Conservation (phyloP, 306 rosid species). For the Lathyrus tuberosus region DNA sequence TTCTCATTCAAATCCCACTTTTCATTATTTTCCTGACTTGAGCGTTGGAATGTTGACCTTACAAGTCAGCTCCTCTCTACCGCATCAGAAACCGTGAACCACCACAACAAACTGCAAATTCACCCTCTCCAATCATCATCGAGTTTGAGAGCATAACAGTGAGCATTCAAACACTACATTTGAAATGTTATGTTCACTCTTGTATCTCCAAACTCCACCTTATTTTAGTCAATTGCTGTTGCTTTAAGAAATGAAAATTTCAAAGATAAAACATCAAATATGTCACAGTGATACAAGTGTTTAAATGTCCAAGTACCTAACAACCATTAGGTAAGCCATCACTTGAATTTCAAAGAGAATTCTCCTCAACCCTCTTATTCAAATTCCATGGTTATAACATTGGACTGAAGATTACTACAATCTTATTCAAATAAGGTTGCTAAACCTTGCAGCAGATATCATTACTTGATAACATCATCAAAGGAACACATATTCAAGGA, state of each 20-base stretch:
- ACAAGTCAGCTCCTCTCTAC: no score
- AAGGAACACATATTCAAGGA: slow-evolving; percentile 19
- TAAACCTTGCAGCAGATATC: slow-evolving; percentile 14
- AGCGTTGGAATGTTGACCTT: no score
- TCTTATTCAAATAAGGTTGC: slow-evolving; percentile 28
- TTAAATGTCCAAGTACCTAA: slow-evolving; percentile 43
- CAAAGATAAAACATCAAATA: slow-evolving; percentile 34
- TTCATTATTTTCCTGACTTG: no score
- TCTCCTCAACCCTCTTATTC: slow-evolving; percentile 37
- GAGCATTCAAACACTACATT: slow-evolving; percentile 40
- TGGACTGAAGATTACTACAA: slow-evolving; percentile 34
- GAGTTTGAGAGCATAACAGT: no score
- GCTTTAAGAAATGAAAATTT: slow-evolving; percentile 71
- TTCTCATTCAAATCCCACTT: no score
- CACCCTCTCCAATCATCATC: no score
- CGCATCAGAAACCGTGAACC: no score
- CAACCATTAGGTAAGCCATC: slow-evolving; percentile 71
- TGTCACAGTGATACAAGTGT: slow-evolving; percentile 30
- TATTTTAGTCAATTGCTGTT: slow-evolving; percentile 54
- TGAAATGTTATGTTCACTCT: slow-evolving; percentile 51
- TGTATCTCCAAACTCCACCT: slow-evolving; percentile 39
- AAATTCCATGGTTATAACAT: slow-evolving; percentile 32
- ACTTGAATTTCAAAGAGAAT: slow-evolving; percentile 31
- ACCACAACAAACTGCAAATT: no score
- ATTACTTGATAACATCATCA: slow-evolving; percentile 32